Base-by-base conservation (phyloP, 2,329 filamentous ascomycete species). In the Cyphellophora europaea region DNA sequence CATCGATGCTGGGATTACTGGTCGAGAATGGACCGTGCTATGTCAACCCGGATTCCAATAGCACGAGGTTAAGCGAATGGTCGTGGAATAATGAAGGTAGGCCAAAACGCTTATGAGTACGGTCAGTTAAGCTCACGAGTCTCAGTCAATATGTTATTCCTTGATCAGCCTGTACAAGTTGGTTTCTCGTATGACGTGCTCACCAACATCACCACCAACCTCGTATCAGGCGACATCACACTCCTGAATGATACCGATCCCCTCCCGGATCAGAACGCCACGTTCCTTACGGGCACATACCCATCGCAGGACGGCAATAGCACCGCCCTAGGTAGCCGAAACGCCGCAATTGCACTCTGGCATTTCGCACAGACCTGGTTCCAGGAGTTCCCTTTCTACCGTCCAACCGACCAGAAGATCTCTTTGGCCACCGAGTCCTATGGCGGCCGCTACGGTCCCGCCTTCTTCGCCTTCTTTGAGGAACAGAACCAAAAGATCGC, bases 71-170 rank as follows among this genome's bases (percentile, higher is more conserved):
- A 12, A 80, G 79, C 44, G 70, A 72, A 0, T 75, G 69, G 56
- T 72, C 73, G 1, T 81, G 75, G 73, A 76, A 73, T 46, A 67
- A n/a, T n/a, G n/a, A n/a, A n/a, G n/a, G n/a, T n/a, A n/a, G n/a
- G n/a, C n/a, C n/a, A n/a, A n/a, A n/a, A n/a, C n/a, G n/a, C n/a
- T n/a, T n/a, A n/a, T n/a, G n/a, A n/a, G n/a, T n/a, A n/a, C n/a
- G n/a, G n/a, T 10, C 10, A n/a, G 12, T 30, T n/a, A n/a, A 73
- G 37, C 63, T 66, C 19, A 70, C 65, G 27, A n/a, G 12, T 6
- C 17, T 12, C 11, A 39, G 11, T 33, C 32, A 52, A 50, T 21
- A 49, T 52, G 27, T 68, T 83, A 5, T 83, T 79, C 53, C 71
- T 83, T 44, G 78, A 84, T 45, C 72, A 82, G 52, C 79, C 73